phyloP scores from a whole-genome alignment of 1,284 basidiomycete genomes.

The Mycosarcoma mackinlayi region DNA sequence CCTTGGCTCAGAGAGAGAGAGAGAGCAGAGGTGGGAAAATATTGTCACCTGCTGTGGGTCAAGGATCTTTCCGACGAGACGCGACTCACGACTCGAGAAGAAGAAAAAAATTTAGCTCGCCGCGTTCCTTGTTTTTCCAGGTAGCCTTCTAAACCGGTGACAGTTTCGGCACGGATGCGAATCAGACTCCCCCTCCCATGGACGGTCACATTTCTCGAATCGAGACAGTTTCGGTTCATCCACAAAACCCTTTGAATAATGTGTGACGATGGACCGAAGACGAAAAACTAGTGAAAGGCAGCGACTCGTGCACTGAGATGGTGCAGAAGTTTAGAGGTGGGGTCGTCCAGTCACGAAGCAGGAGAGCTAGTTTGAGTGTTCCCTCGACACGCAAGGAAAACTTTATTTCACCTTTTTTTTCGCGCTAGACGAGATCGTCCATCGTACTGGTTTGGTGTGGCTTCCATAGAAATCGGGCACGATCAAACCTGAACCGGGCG shows the following conservation, averaged over 20 bases:
- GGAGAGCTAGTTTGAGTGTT: too few relatives aligned
- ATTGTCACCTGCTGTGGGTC: not conserved
- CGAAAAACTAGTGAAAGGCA: not conserved
- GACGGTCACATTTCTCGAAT: too few relatives aligned
- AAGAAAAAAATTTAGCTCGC: slow-evolving; percentile 7
- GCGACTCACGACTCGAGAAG: slow-evolving; percentile 7
- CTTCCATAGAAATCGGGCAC: too few relatives aligned
- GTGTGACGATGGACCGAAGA: not conserved
- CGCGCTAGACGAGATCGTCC: slow-evolving; percentile 1
- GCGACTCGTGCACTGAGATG: not conserved
- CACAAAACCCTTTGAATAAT: not conserved
- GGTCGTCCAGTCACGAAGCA: slow-evolving; percentile 3
- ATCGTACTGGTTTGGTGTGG: too few relatives aligned
- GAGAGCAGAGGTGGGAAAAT: not conserved
- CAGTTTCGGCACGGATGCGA: slow-evolving; percentile 11
- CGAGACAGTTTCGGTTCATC: not conserved
- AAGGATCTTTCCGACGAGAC: slow-evolving; percentile 16
- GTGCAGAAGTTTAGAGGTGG: not conserved
- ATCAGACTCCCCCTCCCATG: too few relatives aligned
- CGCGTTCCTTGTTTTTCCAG: not conserved
- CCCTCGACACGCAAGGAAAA: too few relatives aligned
- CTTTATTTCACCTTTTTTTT: not conserved
- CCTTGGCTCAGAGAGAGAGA: too few relatives aligned
- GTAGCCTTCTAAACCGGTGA: too few relatives aligned
- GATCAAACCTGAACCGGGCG: not conserved